Evolutionary conservation across 257 asterid species (phyloP).

Genomic region (Buddleja alternifolia): DNA sequence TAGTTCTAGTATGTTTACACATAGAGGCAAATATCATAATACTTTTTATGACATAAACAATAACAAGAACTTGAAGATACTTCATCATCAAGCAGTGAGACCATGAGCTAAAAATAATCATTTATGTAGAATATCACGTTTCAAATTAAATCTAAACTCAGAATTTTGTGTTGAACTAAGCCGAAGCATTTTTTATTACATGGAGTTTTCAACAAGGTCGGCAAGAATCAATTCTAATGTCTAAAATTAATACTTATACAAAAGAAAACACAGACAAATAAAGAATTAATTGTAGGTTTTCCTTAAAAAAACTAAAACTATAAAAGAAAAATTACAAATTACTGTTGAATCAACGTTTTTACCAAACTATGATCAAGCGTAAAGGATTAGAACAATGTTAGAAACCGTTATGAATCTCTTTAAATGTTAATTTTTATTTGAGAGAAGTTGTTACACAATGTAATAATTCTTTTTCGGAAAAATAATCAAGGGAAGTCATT

Average conservation of each 20-base stretch:
- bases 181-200: slow-evolving; percentile 15
- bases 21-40: not conserved
- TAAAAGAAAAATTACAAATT: no score
- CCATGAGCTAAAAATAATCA: not conserved
- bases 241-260: slow-evolving; percentile 7
- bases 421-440: no score
- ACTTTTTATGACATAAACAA: not conserved
- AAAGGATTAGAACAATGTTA: no score
- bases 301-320: no score
- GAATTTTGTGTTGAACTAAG: not conserved
- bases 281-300: not conserved
- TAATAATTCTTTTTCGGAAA: no score
- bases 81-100: not conserved
- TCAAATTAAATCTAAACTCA: not conserved
- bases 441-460: no score
- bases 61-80: not conserved
- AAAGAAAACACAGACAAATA: slow-evolving; percentile 1
- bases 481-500: no score
- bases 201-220: not conserved
- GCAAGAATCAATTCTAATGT: not conserved
- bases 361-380: no score
- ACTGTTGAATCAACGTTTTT: no score
- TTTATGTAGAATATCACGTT: not conserved
- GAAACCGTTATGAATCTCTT: no score
- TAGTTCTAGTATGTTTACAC: not conserved